Evolutionary conservation across 495 filamentous ascomycete species (phyloP).

Genomic region (Hyaloscypha finlandica): DNA sequence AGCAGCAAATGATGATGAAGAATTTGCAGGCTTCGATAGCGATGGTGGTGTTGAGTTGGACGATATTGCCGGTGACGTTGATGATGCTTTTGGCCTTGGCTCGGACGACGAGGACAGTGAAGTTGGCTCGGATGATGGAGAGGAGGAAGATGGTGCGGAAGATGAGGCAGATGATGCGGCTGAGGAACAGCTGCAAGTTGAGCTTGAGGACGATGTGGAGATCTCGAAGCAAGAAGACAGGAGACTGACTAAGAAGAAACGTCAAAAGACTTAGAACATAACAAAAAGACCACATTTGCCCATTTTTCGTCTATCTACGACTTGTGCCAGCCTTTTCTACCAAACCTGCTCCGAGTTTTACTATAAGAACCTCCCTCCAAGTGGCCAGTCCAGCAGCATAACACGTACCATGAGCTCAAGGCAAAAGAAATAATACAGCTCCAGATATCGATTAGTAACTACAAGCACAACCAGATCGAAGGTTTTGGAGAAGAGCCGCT

Average conservation of each 20-base stretch:
- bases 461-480: too few relatives aligned
- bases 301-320: too few relatives aligned
- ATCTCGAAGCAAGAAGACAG: constrained; percentile 6
- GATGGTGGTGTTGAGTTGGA: constrained; percentile 47
- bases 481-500: too few relatives aligned
- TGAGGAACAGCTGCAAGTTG: constrained; percentile 29
- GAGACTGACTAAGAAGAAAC: constrained; percentile 30
- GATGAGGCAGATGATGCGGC: constrained; percentile 23
- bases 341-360: too few relatives aligned
- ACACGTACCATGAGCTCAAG: too few relatives aligned
- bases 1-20: constrained; percentile 36
- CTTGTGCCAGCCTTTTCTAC: too few relatives aligned
- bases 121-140: constrained; percentile 39
- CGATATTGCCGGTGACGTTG: constrained; percentile 37
- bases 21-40: constrained; percentile 57
- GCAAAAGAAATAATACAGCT: too few relatives aligned
- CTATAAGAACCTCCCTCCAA: too few relatives aligned
- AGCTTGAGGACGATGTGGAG: constrained; percentile 23
- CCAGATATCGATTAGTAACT: too few relatives aligned
- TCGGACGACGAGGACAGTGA: constrained; percentile 51
- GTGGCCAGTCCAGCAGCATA: too few relatives aligned
- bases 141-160: constrained; percentile 25
- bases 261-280: constrained; percentile 28
- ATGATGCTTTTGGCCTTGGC: constrained; percentile 50
- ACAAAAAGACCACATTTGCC: background rate